phyloP scores from a whole-genome alignment of 305 asterid species.

The Caryopteris hybrid region DNA sequence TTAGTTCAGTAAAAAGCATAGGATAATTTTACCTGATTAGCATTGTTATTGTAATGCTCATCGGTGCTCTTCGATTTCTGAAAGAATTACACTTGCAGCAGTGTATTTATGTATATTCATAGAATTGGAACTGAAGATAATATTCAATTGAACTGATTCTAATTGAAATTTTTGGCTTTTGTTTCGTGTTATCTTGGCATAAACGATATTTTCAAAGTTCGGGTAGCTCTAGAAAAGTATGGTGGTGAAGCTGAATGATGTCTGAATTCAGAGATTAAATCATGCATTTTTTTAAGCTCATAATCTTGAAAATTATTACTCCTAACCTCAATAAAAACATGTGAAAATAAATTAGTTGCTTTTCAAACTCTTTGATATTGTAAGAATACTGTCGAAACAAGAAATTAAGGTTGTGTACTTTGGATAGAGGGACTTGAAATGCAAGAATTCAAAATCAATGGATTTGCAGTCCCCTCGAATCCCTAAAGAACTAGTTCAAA shows the following conservation, averaged over 20 bases:
- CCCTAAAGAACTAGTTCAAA: background rate
- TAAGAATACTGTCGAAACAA: background rate
- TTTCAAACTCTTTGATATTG: background rate
- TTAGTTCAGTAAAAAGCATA: background rate
- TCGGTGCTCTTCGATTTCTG: background rate
- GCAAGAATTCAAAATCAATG: background rate
- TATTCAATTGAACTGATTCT: background rate
- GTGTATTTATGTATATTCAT: background rate
- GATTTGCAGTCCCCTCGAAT: background rate
- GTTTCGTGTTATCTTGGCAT: background rate
- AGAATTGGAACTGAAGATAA: background rate
- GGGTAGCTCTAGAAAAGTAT: background rate
- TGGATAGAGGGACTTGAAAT: background rate
- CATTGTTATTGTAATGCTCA: background rate
- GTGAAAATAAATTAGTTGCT: background rate
- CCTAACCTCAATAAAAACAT: background rate
- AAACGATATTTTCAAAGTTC: background rate
- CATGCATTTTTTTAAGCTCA: background rate
- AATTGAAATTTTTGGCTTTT: background rate
- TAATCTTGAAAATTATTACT: background rate
- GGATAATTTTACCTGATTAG: background rate
- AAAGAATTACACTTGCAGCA: background rate
- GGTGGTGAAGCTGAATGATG: background rate
- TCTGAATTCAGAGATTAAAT: background rate
- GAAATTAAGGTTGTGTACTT: background rate